Base-by-base conservation (phyloP, 495 filamentous ascomycete species). In the Echria macrotheca region DNA sequence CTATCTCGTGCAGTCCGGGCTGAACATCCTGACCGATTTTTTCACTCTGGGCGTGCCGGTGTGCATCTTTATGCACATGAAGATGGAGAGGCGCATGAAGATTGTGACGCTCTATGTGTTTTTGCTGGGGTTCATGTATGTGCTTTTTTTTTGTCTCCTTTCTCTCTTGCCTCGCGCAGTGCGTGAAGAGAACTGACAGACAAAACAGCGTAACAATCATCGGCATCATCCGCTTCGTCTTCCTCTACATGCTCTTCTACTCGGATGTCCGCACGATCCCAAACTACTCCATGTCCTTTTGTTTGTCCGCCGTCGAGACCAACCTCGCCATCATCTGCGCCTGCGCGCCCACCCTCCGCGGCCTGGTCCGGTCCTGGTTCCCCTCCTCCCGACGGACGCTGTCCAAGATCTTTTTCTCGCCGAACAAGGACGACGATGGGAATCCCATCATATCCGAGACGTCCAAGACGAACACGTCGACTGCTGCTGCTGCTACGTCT, bases 301-400 rank as follows among this genome's bases (percentile, higher is more conserved):
- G 32, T 11, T 24, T 21, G 12, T 63, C 26, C 10, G 54, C 54
- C 24, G 50, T 60, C 29, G 60, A 63, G 47, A 49, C 29, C 32
- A 58, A 60, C 32, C 47, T 63, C 17, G 54, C 46, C 5, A 56
- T 63, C 21, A 46, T 57, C 24, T 63, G 60, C 38, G 54, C 60
- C 9, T 63, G 60, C 47, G 49, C 59, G 32, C 60, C 60, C 1
- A 54, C 57, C 2, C 44, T 63, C 15, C 49, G 60, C 29, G 42
- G 50, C n/a, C 36, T 52, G 19, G 17, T 28, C 7, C 42, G 50
- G 12, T 17, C 32, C 7, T 46, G 43, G 33, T 52, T 52, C 32
- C 42, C 42, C 3, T n/a, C n/a, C n/a, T n/a, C n/a, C n/a, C n/a
- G n/a, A n/a, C 46, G 46, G 0, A 23, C 23, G 1, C 25, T 48